Conservation (phyloP, 805 yeast genomes). For the Candida takata region DNA sequence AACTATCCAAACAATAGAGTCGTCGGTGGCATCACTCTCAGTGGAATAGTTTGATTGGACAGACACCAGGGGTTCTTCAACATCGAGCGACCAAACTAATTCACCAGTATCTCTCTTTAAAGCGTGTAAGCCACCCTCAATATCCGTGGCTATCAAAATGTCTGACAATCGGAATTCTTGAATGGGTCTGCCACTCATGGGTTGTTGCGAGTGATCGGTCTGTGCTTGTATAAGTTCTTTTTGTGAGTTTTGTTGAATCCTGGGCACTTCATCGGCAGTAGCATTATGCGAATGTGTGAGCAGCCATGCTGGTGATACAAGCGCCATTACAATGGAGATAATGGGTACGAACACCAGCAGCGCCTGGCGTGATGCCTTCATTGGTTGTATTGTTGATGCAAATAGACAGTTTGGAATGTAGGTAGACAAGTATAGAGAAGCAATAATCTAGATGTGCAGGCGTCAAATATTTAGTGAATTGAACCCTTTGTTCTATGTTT, state of each 20-base stretch:
- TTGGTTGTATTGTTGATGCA: neutral
- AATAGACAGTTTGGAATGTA: too few species aligned
- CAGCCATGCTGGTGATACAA: slow-evolving; percentile 4
- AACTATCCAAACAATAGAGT: slow-evolving; percentile 66
- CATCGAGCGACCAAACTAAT: slow-evolving; percentile 66
- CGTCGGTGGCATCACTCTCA: slow-evolving; percentile 13
- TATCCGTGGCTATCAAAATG: slow-evolving; percentile 63
- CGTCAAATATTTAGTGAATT: too few species aligned
- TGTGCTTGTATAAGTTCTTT: slow-evolving; percentile 3
- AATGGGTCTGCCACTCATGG: slow-evolving; percentile 31
- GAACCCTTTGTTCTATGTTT: too few species aligned
- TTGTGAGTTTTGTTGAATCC: neutral
- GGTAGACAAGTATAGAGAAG: too few species aligned
- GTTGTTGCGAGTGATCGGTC: neutral
- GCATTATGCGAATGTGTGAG: neutral
- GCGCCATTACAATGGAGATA: slow-evolving; percentile 3
- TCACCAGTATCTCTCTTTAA: slow-evolving; percentile 69
- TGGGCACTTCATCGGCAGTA: neutral
- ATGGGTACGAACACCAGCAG: slow-evolving; percentile 3
- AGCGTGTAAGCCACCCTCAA: slow-evolving; percentile 85
- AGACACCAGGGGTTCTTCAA: slow-evolving; percentile 55
- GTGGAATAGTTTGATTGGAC: slow-evolving; percentile 22
- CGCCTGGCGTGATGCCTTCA: slow-evolving; percentile 1
- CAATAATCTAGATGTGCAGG: too few species aligned
- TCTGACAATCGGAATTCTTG: slow-evolving; percentile 70